Evolutionary conservation across 2,329 filamentous ascomycete genomes (phyloP).

Genomic region (Zasmidium cellare): DNA sequence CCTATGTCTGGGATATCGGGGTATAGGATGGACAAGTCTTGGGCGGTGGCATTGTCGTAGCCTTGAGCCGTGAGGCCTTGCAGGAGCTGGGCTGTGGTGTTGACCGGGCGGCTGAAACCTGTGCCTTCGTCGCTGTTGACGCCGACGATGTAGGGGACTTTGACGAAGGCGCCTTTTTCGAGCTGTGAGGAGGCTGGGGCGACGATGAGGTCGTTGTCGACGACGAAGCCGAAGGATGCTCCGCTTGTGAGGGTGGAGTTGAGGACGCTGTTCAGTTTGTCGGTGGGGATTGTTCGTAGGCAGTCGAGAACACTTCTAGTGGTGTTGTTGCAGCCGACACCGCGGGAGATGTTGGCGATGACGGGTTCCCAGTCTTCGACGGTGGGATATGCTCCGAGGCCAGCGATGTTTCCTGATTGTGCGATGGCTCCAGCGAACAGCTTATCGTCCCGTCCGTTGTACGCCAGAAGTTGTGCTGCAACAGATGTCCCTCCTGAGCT

Average conservation of each 20-base stretch:
- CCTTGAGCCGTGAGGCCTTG: slow-evolving; percentile 15
- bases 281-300: slow-evolving; percentile 22
- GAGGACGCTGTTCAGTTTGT: slow-evolving; percentile 25
- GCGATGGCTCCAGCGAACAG: slow-evolving; percentile 57
- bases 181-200: slow-evolving; percentile 21
- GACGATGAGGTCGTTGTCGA: slow-evolving; percentile 31
- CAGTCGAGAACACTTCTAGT: slow-evolving; percentile 38
- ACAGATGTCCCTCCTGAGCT: slow-evolving; percentile 45
- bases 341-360: slow-evolving; percentile 28
- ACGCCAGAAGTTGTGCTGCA: slow-evolving; percentile 53
- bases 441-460: slow-evolving; percentile 55
- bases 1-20: slow-evolving; percentile 32
- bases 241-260: slow-evolving; percentile 24
- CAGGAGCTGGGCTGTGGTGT: slow-evolving; percentile 27
- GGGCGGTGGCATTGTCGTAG: slow-evolving; percentile 36
- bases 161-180: slow-evolving; percentile 25
- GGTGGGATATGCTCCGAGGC: slow-evolving; percentile 30
- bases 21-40: slow-evolving; percentile 35
- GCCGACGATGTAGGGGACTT: slow-evolving; percentile 30
- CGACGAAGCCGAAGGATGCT: slow-evolving; percentile 21
- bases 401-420: slow-evolving; percentile 44
- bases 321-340: slow-evolving; percentile 20
- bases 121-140: slow-evolving; percentile 31
- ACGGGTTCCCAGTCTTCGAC: slow-evolving; percentile 26
- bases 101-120: slow-evolving; percentile 23